A percentile compares a stretch with the other conserved stretches of the same genome.
phyloP scores from a whole-genome alignment of 2,329 filamentous ascomycete genomes.

The Huntiella moniliformis region DNA sequence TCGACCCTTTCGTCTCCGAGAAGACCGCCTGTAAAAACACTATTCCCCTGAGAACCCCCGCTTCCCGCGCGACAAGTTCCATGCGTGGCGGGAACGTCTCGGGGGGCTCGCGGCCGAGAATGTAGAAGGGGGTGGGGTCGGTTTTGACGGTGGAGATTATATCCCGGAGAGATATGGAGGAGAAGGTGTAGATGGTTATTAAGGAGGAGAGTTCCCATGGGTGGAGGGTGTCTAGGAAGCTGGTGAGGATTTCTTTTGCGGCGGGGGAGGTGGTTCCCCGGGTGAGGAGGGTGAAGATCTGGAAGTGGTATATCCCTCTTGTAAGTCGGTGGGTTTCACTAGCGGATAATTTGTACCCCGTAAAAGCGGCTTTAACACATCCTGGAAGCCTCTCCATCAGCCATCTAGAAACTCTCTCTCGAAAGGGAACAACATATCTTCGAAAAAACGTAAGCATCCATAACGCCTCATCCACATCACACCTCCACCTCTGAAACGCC shows the following conservation, averaged over 20 bases:
- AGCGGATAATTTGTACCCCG: background rate
- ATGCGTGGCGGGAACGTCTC: background rate
- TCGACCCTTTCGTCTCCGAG: background rate
- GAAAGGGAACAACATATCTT: conserved; percentile 4
- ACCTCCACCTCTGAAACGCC: background rate
- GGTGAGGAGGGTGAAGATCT: conserved; percentile 5
- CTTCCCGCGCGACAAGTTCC: background rate
- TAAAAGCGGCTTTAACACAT: background rate
- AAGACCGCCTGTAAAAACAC: conserved; percentile 6
- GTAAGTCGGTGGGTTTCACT: conserved; percentile 5
- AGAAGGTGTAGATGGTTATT: conserved; percentile 8
- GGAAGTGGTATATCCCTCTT: conserved; percentile 9
- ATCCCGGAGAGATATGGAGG: conserved; percentile 4
- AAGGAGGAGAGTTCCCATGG: conserved; percentile 11
- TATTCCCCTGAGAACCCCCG: conserved; percentile 4
- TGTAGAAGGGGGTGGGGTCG: background rate
- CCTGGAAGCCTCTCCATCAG: conserved; percentile 5
- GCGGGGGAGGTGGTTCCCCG: background rate
- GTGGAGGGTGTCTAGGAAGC: conserved; percentile 7
- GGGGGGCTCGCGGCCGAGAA: background rate
- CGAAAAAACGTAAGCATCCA: conserved; percentile 9
- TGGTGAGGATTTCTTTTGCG: background rate
- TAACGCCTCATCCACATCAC: conserved; percentile 4
- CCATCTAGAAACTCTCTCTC: conserved; percentile 1
- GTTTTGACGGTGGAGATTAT: background rate